Evolutionary conservation across 305 asterid species (phyloP).

Genomic region (Solanum chacoense): DNA sequence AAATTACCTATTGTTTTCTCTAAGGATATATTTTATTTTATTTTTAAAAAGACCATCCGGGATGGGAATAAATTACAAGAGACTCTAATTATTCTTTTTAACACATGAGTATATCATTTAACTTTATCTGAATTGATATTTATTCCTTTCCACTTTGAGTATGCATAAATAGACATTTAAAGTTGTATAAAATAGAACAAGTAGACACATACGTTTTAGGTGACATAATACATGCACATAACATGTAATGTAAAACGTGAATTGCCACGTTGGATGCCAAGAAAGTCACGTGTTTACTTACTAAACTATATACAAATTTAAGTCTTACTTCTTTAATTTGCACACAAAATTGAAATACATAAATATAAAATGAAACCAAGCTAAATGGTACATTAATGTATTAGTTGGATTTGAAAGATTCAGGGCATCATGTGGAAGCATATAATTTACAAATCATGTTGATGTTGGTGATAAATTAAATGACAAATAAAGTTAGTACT

Average conservation of each 20-base stretch:
- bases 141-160: background rate
- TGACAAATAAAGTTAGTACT: background rate
- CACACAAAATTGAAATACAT: background rate
- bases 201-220: background rate
- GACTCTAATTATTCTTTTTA: background rate
- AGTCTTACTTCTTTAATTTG: background rate
- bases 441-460: too few relatives aligned
- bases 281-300: background rate
- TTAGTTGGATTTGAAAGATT: background rate
- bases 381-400: background rate
- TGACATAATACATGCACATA: background rate
- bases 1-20: background rate
- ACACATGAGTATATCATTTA: background rate
- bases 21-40: background rate
- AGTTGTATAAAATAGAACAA: background rate
- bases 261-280: background rate
- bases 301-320: background rate
- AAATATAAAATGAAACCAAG: background rate
- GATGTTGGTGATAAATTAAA: background rate
- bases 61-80: background rate
- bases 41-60: background rate
- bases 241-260: too few relatives aligned
- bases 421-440: background rate
- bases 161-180: background rate
- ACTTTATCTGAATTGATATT: background rate